Percentiles rank a stretch among this genome's conserved stretches.
Conservation (phyloP, 2,329 filamentous ascomycete genomes). For the Fusarium illudens region DNA sequence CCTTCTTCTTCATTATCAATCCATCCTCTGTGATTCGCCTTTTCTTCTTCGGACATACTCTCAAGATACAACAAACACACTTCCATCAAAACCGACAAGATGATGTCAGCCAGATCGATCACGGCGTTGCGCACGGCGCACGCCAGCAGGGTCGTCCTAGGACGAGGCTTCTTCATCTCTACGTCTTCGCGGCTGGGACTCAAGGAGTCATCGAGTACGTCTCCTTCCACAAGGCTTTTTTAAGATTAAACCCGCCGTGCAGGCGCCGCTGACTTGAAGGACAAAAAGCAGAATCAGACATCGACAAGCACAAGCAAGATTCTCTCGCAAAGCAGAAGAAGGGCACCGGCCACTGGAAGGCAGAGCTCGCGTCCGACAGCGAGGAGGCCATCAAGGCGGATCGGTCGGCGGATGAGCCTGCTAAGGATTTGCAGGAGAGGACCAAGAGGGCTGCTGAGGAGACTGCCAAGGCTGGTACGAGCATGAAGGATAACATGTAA, state of each 20-base stretch:
- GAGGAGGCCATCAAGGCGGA: constrained; percentile 81
- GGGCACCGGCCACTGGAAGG: constrained; percentile 78
- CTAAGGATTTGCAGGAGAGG: constrained; percentile 64
- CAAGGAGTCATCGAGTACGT: constrained; percentile 52
- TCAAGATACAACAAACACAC: background rate
- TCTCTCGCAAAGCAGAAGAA: constrained; percentile 71
- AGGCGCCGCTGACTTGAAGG: too few relatives aligned
- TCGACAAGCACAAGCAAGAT: constrained; percentile 69
- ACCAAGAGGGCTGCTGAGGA: constrained; percentile 63
- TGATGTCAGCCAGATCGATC: constrained; percentile 38
- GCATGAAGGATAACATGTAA: constrained; percentile 55
- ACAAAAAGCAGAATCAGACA: too few relatives aligned
- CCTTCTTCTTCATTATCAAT: background rate
- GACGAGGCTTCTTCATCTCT: constrained; percentile 41
- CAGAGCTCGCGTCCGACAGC: constrained; percentile 78
- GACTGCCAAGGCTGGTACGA: constrained; percentile 58
- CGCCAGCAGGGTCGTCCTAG: constrained; percentile 31
- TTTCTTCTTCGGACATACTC: background rate
- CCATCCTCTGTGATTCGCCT: background rate
- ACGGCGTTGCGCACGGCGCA: constrained; percentile 38
- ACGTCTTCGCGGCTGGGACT: constrained; percentile 43
- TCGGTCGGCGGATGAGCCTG: constrained; percentile 47
- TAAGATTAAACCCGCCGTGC: too few relatives aligned
- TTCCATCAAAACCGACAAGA: constrained; percentile 9
- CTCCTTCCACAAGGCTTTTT: too few relatives aligned